Conservation (phyloP, 208 protist species). For the Lotmaria passim region DNA sequence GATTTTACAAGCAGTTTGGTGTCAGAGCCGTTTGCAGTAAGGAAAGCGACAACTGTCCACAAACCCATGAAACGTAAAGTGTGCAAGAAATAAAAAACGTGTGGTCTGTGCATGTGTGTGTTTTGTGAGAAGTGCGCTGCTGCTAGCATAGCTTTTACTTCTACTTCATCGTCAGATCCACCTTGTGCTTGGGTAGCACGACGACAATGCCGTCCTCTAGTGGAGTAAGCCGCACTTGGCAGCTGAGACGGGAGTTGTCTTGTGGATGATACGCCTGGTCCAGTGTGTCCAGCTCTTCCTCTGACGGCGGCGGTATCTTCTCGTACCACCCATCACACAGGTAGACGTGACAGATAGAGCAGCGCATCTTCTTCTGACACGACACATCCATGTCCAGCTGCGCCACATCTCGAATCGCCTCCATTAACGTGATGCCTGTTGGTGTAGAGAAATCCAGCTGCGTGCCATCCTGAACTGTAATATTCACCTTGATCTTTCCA, state of each 20-base stretch:
- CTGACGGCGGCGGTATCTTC: constrained; percentile 44
- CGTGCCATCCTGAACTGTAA: constrained; percentile 39
- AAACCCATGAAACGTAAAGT: too few species aligned
- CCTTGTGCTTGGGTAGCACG: constrained; percentile 18
- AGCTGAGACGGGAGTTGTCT: constrained; percentile 51
- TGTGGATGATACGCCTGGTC: constrained; percentile 41
- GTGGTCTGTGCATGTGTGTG: too few species aligned
- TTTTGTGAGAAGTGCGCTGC: neutral
- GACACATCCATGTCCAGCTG: constrained; percentile 73
- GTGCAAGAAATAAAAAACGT: too few species aligned
- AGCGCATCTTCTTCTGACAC: constrained; percentile 89
- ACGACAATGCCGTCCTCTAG: constrained; percentile 43
- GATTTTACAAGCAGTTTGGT: too few species aligned
- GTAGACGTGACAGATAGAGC: constrained; percentile 96
- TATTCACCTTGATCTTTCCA: constrained; percentile 40
- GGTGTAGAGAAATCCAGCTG: constrained; percentile 22
- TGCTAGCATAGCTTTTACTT: neutral
- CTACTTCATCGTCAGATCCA: constrained; percentile 3
- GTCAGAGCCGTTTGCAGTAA: too few species aligned
- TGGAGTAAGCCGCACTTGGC: constrained; percentile 51
- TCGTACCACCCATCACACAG: constrained; percentile 79
- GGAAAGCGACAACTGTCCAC: too few species aligned
- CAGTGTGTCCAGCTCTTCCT: constrained; percentile 75
- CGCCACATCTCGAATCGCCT: constrained; percentile 83
- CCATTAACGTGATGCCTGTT: constrained; percentile 79